Conservation (phyloP, 345 rosid genomes). For the Citrus inodora region DNA sequence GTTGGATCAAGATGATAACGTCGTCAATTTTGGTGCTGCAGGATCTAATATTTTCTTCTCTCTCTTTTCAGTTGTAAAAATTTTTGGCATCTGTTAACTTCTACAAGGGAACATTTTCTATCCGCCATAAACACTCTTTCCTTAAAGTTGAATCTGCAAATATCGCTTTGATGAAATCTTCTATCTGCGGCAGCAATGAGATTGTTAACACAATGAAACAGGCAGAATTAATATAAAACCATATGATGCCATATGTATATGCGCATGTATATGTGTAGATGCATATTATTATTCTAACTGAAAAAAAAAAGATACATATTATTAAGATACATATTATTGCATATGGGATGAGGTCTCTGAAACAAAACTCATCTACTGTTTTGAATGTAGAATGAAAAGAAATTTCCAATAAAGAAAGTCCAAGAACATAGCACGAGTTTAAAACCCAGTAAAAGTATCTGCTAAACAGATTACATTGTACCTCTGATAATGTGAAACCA, state of each 20-base stretch:
- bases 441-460: neutral
- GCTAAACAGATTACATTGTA: constrained; percentile 15
- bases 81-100: neutral
- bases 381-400: neutral
- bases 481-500: constrained; percentile 79
- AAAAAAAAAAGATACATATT: neutral
- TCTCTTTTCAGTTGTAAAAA: neutral
- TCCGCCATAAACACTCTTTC: constrained; percentile 90
- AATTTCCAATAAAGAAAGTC: neutral
- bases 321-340: neutral
- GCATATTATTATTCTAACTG: neutral
- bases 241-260: neutral
- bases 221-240: neutral
- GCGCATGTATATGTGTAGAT: too few species aligned
- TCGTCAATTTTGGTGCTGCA: neutral
- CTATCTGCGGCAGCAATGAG: constrained; percentile 43
- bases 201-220: neutral
- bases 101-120: constrained; percentile 45
- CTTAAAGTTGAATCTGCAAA: constrained; percentile 83
- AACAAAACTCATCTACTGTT: neutral
- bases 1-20: neutral
- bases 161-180: constrained; percentile 80
- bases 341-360: neutral
- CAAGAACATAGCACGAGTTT: neutral
- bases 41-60: neutral